Percentiles rank a stretch among this genome's conserved stretches.
These are phyloP conservation scores for Tephrocybe rancida DNA, from an alignment of 768 basidiomycete genomes.

Conservation along the genomic window DNA sequence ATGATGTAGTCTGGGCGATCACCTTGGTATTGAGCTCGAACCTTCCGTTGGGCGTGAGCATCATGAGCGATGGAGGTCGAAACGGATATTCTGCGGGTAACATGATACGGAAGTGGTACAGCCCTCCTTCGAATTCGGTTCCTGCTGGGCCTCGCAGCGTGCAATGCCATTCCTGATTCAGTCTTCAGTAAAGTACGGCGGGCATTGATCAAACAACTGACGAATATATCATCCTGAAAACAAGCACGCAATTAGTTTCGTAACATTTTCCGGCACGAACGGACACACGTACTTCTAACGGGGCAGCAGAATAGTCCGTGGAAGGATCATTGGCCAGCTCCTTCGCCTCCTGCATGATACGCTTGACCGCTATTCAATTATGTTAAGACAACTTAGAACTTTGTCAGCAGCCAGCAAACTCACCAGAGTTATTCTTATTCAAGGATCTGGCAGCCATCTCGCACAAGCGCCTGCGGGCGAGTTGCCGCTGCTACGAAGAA, in stretches of 20 bases:
- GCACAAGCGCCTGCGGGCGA: neutral
- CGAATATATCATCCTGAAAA: slow-evolving; percentile 84
- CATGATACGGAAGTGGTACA: slow-evolving; percentile 94
- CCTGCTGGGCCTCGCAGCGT: slow-evolving; percentile 88
- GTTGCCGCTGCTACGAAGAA: neutral
- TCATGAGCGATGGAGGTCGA: slow-evolving; percentile 92
- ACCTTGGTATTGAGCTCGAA: slow-evolving; percentile 97
- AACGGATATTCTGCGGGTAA: slow-evolving; percentile 96
- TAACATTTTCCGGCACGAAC: neutral
- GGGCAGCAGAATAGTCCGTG: slow-evolving; percentile 85
- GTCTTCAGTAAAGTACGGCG: slow-evolving; percentile 19
- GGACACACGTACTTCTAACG: slow-evolving; percentile 61
- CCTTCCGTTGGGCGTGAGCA: slow-evolving; percentile 95
- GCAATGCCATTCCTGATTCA: slow-evolving; percentile 85
- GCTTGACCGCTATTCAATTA: slow-evolving; percentile 78
- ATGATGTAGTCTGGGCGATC: slow-evolving; percentile 20
- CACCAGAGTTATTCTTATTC: slow-evolving; percentile 92
- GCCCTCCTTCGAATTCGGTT: slow-evolving; percentile 91
- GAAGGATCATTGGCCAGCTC: slow-evolving; percentile 86
- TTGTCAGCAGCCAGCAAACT: neutral
- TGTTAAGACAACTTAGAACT: neutral
- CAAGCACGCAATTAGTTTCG: slow-evolving; percentile 7
- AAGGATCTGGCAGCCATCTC: slow-evolving; percentile 42
- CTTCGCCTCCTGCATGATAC: slow-evolving; percentile 94
- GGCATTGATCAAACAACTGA: slow-evolving; percentile 38